Conservation (phyloP, 345 rosid genomes). For the Syzygium aqueum region DNA sequence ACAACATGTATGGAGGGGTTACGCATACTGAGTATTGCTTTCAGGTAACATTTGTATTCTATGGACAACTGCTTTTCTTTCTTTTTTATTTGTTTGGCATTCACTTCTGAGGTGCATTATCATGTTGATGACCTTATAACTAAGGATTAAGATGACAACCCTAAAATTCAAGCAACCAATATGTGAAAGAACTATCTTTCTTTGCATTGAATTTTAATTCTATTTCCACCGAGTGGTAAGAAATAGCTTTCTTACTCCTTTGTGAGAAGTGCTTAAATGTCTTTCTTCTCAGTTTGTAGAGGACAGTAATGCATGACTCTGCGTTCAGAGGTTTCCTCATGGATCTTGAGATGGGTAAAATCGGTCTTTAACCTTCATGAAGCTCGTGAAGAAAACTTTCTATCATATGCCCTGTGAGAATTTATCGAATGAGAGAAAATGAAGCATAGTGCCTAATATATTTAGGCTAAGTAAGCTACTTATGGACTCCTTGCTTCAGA, state of each 20-base stretch:
- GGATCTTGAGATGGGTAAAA: not conserved
- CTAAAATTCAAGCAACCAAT: not conserved
- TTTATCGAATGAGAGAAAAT: not conserved
- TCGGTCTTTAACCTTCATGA: not conserved
- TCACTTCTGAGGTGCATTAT: not conserved
- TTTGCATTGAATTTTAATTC: not conserved
- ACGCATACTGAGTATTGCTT: conserved; percentile 83
- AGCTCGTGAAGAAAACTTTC: not conserved
- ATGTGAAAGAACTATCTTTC: not conserved
- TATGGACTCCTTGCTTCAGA: not conserved
- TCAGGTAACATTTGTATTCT: conserved; percentile 42
- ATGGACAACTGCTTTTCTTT: not conserved
- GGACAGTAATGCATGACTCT: not conserved
- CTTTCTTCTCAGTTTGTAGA: not conserved
- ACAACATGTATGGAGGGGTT: conserved; percentile 66
- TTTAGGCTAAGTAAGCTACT: not conserved
- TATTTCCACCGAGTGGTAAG: not conserved
- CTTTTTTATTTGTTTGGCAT: not conserved
- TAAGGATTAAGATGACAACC: not conserved
- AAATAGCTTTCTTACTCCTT: not conserved
- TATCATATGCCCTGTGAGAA: not conserved
- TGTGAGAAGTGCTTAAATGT: not conserved
- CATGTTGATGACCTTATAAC: not conserved
- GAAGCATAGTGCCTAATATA: not conserved
- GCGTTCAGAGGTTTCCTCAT: not conserved